These are phyloP conservation scores for Brassica napus DNA, from an alignment of 345 rosid species.

Conservation along the genomic window DNA sequence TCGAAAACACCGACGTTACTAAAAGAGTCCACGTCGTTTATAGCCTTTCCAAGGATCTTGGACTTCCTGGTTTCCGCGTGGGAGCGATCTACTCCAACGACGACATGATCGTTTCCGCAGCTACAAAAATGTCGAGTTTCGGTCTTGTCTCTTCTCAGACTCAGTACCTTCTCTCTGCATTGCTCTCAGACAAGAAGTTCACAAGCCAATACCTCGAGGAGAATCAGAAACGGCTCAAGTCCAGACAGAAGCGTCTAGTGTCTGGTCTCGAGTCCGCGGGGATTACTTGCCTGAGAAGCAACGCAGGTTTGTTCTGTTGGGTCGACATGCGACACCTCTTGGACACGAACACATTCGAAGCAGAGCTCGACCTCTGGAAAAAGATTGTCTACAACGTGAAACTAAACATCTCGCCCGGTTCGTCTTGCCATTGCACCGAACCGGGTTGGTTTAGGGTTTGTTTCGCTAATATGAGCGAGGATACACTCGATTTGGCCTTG, in stretches of 20 bases:
- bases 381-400: constrained; percentile 69
- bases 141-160: constrained; percentile 85
- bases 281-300: constrained; percentile 58
- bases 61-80: constrained; percentile 85
- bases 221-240: constrained; percentile 57
- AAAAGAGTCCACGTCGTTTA: constrained; percentile 69
- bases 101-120: constrained; percentile 62
- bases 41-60: constrained; percentile 77
- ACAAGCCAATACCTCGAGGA: constrained; percentile 58
- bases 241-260: constrained; percentile 52
- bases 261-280: constrained; percentile 68
- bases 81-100: constrained; percentile 84
- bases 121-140: constrained; percentile 87
- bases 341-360: constrained; percentile 68
- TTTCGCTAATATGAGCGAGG: constrained; percentile 78
- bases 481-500: constrained; percentile 60
- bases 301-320: constrained; percentile 82
- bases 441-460: constrained; percentile 82
- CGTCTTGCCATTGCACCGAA: constrained; percentile 76
- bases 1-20: constrained; percentile 49
- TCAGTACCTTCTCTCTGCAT: constrained; percentile 63
- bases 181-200: constrained; percentile 75
- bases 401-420: constrained; percentile 67
- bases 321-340: constrained; percentile 78
- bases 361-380: constrained; percentile 79